A percentile compares a stretch with the other conserved stretches of the same genome.
phyloP scores from a whole-genome alignment of 257 asterid genomes.

The Voacanga thouarsii region DNA sequence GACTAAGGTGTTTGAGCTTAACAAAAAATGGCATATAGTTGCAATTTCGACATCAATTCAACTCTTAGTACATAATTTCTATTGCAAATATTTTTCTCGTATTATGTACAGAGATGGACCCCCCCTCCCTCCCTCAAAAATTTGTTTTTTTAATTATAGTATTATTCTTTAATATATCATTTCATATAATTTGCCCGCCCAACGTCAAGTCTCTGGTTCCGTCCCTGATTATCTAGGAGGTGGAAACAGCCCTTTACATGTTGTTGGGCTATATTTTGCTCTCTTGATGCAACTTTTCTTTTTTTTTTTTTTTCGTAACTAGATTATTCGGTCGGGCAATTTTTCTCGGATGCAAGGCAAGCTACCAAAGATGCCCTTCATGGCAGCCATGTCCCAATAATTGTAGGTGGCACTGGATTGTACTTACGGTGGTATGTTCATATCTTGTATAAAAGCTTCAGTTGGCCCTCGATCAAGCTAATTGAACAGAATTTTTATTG shows the following conservation, averaged over 20 bases:
- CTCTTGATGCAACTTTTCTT: neutral
- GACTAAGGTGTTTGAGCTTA: neutral
- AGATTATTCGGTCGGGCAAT: slow-evolving; percentile 92
- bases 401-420: slow-evolving; percentile 94
- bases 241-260: neutral
- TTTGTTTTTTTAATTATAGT: too few relatives aligned
- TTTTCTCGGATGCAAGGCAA: slow-evolving; percentile 83
- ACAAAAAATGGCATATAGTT: neutral
- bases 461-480: neutral
- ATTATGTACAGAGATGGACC: too few relatives aligned
- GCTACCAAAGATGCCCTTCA: slow-evolving; percentile 63
- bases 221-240: too few relatives aligned
- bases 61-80: neutral
- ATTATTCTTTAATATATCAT: too few relatives aligned
- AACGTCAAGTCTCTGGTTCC: too few relatives aligned
- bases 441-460: slow-evolving; percentile 12
- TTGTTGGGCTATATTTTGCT: neutral
- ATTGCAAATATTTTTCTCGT: neutral
- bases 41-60: neutral
- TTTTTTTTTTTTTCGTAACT: slow-evolving; percentile 21
- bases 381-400: slow-evolving; percentile 74
- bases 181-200: too few relatives aligned
- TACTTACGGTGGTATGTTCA: slow-evolving; percentile 85
- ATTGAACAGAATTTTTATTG: neutral
- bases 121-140: too few relatives aligned